Conservation (phyloP, 129 eudicot genomes). For the Logfia minima region DNA sequence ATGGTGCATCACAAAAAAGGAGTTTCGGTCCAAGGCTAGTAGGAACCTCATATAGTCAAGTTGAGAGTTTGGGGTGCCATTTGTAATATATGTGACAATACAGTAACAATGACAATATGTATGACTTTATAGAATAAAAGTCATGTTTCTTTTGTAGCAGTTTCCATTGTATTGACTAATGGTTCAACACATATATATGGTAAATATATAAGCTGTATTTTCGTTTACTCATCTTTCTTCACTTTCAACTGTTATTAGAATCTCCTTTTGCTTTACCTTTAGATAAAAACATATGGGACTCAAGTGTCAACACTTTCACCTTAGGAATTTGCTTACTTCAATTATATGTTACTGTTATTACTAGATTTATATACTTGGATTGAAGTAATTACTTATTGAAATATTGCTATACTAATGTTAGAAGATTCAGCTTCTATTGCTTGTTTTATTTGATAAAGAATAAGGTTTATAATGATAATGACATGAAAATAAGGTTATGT, state of each 20-base stretch:
- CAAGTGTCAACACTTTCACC: not conserved
- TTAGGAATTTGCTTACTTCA: not conserved
- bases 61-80: not conserved
- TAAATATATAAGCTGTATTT: not conserved
- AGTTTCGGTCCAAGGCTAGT: constrained; percentile 51
- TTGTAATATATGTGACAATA: not conserved
- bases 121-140: not conserved
- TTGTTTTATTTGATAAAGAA: too few species aligned
- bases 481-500: not conserved
- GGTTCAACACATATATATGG: not conserved
- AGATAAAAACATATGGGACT: not conserved
- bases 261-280: not conserved
- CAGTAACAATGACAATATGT: not conserved
- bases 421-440: too few species aligned
- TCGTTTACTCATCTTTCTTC: not conserved
- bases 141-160: not conserved
- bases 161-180: not conserved
- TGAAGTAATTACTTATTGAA: too few species aligned
- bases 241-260: not conserved
- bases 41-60: constrained; percentile 47
- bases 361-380: not conserved
- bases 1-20: constrained; percentile 82
- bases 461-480: not conserved
- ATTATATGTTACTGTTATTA: not conserved
- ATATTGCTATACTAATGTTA: not conserved